Evolutionary conservation across 495 filamentous ascomycete species (phyloP), one percentile per base, ranked within the genome.

Genomic region (Xylaria scruposa): DNA sequence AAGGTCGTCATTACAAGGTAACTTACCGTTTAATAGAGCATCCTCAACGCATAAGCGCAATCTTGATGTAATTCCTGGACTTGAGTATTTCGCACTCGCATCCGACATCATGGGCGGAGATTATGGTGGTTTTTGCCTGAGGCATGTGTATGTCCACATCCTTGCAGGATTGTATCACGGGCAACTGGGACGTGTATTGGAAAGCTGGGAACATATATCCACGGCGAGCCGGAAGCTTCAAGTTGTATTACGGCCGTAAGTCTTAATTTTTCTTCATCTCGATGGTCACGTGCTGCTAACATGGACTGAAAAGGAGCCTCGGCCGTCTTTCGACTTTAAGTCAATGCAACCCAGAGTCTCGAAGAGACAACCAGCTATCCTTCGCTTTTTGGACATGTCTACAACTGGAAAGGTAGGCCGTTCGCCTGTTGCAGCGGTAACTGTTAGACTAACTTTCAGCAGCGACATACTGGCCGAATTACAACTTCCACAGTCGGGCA

Each of bases 381-480:
- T 91, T 96, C 73, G 93, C 94, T 8, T 97, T 93, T 74, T 99
- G 95, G 95, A 96, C 95, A 10, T 97, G 93, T 77, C 83, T 97
- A 74, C 96, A 98, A 74, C 85, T 98, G 26, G 96, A 99, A 82
- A 97, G 92, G 93, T 95, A 80, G 70, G 81, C 59, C n/a, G n/a
- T 33, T 60, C 60, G 49, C 40, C 56, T 24, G 15, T 56, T 24
- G 3, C 12, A 51, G 24, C 15, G 58, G 46, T 54, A 10, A 64
- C 15, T 31, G 2, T 59, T 0, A 51, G 29, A 40, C 70, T 71
- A 46, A 71, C 51, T 0, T 67, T 42, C 7, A 33, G 5, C 71
- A 94, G 96, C 83, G 96, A 99, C 80, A 92, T 99, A 53, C 83
- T 97, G 40, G 96, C 96, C 12, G 96, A 99, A 80, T 82, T 98